Evolutionary conservation across 805 yeast species (phyloP).

Genomic region (Myxozyma geophila): DNA sequence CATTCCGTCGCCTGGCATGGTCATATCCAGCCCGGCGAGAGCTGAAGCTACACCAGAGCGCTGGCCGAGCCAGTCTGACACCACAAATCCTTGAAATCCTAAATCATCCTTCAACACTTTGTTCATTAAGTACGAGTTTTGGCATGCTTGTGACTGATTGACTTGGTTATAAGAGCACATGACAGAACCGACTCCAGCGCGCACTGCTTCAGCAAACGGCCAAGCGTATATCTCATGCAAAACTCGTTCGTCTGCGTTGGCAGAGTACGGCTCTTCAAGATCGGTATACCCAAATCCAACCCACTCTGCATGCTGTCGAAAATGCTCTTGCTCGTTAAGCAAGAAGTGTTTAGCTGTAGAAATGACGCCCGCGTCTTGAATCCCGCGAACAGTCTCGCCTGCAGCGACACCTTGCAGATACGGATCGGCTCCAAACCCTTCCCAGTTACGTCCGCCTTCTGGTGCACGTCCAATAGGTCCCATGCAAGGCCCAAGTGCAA

Average conservation of each 20-base stretch:
- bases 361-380: conserved; percentile 62
- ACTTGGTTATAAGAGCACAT: conserved; percentile 65
- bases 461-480: conserved; percentile 69
- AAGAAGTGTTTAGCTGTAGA: conserved; percentile 58
- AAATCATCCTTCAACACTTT: conserved; percentile 62
- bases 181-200: conserved; percentile 64
- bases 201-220: conserved; percentile 69
- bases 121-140: conserved; percentile 60
- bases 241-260: conserved; percentile 63
- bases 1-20: conserved; percentile 59
- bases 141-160: conserved; percentile 63
- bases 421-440: conserved; percentile 66
- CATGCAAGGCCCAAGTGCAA: conserved; percentile 60
- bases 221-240: conserved; percentile 66
- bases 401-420: conserved; percentile 62
- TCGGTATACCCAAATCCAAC: conserved; percentile 52
- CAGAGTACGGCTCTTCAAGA: conserved; percentile 52
- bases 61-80: conserved; percentile 70
- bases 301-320: conserved; percentile 60
- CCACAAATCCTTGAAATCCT: conserved; percentile 71
- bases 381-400: conserved; percentile 57
- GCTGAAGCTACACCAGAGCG: conserved; percentile 62
- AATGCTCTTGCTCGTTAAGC: conserved; percentile 68
- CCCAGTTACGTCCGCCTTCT: conserved; percentile 69
- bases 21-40: conserved; percentile 65